These are phyloP conservation scores for Penicillium psychrofluorescens DNA, from an alignment of 495 filamentous ascomycete species.

Conservation along the genomic window DNA sequence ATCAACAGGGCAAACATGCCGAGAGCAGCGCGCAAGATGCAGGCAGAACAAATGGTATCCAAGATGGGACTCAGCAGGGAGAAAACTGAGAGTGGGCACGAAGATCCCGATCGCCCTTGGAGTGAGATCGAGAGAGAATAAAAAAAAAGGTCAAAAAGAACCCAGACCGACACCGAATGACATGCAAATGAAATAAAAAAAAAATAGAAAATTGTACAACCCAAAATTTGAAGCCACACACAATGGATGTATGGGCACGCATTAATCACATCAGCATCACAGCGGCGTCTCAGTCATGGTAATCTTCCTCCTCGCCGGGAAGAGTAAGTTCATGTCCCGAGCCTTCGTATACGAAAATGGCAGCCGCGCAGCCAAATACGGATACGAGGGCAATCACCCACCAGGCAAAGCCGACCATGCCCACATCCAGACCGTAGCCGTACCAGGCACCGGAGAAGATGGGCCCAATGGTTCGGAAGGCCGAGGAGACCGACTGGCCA, in stretches of 20 bases:
- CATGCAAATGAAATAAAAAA: slow-evolving; percentile 21
- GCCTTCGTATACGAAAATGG: slow-evolving; percentile 65
- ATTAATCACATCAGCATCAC: slow-evolving; percentile 14
- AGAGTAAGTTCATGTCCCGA: slow-evolving; percentile 64
- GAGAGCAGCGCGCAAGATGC: too few relatives aligned
- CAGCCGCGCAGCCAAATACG: slow-evolving; percentile 50
- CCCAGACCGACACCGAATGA: slow-evolving; percentile 12
- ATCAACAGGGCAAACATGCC: too few relatives aligned
- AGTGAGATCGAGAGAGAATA: not conserved
- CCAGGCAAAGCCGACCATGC: slow-evolving; percentile 70
- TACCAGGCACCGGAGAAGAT: slow-evolving; percentile 65
- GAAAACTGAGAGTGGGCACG: too few relatives aligned
- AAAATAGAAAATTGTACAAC: too few relatives aligned
- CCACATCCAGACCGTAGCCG: slow-evolving; percentile 59
- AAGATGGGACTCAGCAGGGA: too few relatives aligned
- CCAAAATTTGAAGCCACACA: slow-evolving; percentile 12
- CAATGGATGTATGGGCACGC: slow-evolving; percentile 6
- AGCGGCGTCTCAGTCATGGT: slow-evolving; percentile 8
- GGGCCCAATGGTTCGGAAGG: slow-evolving; percentile 68
- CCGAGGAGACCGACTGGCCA: slow-evolving; percentile 64
- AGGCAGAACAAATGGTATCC: too few relatives aligned
- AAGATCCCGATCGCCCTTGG: too few relatives aligned
- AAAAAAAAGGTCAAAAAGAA: not conserved
- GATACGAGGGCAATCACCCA: slow-evolving; percentile 64
- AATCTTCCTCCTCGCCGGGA: slow-evolving; percentile 59